phyloP scores from a whole-genome alignment of 306 rosid genomes.

The Erythrophleum fordii region DNA sequence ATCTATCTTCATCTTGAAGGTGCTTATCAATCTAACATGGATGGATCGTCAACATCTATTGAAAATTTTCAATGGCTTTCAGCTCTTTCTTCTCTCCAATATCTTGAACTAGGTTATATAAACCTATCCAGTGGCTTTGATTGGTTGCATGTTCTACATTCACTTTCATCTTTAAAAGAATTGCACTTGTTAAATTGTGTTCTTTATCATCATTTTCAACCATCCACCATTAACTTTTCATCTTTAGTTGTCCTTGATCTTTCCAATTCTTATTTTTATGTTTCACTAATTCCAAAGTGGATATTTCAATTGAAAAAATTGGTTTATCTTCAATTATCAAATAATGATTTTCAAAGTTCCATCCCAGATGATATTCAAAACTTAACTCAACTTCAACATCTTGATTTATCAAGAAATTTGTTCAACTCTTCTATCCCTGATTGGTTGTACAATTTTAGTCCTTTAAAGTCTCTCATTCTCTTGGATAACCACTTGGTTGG shows the following conservation, averaged over 20 bases:
- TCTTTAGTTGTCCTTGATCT: neutral
- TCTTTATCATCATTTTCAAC: neutral
- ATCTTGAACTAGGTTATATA: neutral
- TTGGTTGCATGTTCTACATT: slow-evolving; percentile 31
- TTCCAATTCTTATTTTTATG: neutral
- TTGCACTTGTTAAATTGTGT: neutral
- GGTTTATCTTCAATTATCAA: neutral
- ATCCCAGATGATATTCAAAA: neutral
- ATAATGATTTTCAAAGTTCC: neutral
- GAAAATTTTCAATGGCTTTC: slow-evolving; percentile 25
- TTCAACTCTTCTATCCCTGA: slow-evolving; percentile 31
- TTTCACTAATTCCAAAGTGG: neutral
- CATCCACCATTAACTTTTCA: neutral
- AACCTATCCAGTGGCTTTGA: neutral
- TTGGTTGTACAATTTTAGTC: neutral
- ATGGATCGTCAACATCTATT: neutral
- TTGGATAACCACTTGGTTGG: accelerated
- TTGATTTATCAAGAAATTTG: neutral
- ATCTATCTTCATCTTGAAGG: neutral
- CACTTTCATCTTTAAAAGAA: slow-evolving; percentile 24
- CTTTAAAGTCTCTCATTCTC: slow-evolving; percentile 14
- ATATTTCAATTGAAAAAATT: neutral
- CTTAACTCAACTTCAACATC: slow-evolving; percentile 35
- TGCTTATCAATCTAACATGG: neutral
- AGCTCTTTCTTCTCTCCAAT: neutral